Conservation (phyloP, 2,329 filamentous ascomycete genomes). For the Venturia asperata region DNA sequence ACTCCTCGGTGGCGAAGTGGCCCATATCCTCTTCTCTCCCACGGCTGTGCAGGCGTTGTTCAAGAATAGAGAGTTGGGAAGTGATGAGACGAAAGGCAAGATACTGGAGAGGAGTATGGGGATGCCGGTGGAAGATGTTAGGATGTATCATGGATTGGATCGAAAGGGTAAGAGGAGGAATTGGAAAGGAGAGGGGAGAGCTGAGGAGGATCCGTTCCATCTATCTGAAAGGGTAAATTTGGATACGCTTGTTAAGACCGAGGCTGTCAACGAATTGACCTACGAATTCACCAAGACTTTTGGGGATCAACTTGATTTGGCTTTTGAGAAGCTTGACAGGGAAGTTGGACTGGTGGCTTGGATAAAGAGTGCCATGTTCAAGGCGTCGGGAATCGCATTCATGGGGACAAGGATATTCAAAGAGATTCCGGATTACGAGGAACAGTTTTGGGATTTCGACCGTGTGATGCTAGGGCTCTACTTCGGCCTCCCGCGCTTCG, state of each 20-base stretch:
- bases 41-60: constrained; percentile 27
- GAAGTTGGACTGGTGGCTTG: constrained; percentile 26
- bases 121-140: constrained; percentile 21
- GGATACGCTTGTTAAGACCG: constrained; percentile 26
- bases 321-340: constrained; percentile 1
- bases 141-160: constrained; percentile 11
- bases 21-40: constrained; percentile 26
- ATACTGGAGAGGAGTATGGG: constrained; percentile 25
- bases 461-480: constrained; percentile 27
- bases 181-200: constrained; percentile 14
- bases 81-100: constrained; percentile 27
- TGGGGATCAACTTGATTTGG: constrained; percentile 23
- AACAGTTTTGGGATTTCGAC: constrained; percentile 30
- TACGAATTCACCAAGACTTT: constrained; percentile 24
- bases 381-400: constrained; percentile 27
- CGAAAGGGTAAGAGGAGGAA: not conserved
- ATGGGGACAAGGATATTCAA: constrained; percentile 27
- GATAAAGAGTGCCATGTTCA: constrained; percentile 28
- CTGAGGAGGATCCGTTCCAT: constrained; percentile 21
- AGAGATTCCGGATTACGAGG: constrained; percentile 26
- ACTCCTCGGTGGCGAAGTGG: constrained; percentile 25
- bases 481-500: constrained; percentile 26
- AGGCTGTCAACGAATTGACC: constrained; percentile 29
- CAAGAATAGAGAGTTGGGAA: constrained; percentile 23
- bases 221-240: constrained; percentile 26